A percentile compares a stretch with the other conserved stretches of the same genome.
phyloP scores from a whole-genome alignment of 345 rosid species.

The Xanthoceras sorbifolium region DNA sequence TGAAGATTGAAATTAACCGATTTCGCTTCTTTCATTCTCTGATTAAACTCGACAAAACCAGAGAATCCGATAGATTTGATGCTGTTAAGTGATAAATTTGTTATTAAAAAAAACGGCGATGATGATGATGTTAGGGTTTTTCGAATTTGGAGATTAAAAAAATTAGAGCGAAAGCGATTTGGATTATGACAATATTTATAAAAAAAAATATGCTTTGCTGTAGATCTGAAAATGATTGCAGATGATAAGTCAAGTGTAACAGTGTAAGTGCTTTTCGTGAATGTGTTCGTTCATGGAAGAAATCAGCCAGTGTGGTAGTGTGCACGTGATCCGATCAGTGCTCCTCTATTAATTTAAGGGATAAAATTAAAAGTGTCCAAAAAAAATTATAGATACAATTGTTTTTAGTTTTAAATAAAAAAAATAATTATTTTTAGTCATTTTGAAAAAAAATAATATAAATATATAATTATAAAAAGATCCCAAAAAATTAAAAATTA shows the following conservation, averaged over 20 bases:
- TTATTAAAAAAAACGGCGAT: neutral
- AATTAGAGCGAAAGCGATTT: neutral
- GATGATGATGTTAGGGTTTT: conserved; percentile 12
- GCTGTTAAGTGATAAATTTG: neutral
- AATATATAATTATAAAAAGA: too few relatives aligned
- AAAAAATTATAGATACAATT: too few relatives aligned
- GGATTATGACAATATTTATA: neutral
- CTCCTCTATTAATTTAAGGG: neutral
- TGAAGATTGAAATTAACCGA: conserved; percentile 48
- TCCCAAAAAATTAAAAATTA: too few relatives aligned
- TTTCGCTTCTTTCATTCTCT: conserved; percentile 64
- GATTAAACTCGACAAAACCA: neutral
- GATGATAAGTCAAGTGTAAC: neutral
- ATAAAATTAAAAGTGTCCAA: too few relatives aligned
- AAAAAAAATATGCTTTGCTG: conserved; percentile 18
- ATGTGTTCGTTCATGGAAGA: neutral
- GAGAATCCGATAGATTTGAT: neutral
- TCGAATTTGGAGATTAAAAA: neutral
- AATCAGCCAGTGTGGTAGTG: neutral
- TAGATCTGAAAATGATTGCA: conserved; percentile 14
- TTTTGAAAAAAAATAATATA: too few relatives aligned
- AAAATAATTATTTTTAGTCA: too few relatives aligned
- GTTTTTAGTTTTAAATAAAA: too few relatives aligned
- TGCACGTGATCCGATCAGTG: neutral
- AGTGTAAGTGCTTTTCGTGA: too few relatives aligned